Evolutionary conservation across 2,329 filamentous ascomycete genomes (phyloP).

Genomic region (Fusarium transvaalense): DNA sequence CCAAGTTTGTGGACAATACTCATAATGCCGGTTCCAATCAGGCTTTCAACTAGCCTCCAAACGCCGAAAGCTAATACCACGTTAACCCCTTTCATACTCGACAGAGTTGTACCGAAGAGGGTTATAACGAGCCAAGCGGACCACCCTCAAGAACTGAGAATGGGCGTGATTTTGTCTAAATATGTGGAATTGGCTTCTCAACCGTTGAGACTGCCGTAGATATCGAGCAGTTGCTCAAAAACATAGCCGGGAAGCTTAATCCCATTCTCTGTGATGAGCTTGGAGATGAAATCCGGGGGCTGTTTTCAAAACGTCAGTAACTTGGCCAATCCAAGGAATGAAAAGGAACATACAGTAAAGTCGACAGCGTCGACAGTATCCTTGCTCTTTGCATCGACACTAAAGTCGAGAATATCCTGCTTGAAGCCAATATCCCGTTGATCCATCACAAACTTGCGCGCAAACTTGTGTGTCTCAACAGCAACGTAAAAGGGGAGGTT

Average conservation of each 20-base stretch:
- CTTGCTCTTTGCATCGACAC: conserved; percentile 62
- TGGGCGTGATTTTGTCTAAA: conserved; percentile 30
- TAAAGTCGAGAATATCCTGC: conserved; percentile 82
- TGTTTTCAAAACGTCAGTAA: conserved; percentile 48
- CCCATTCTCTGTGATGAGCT: conserved; percentile 81
- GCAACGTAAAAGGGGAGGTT: conserved; percentile 90
- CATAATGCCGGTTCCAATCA: background rate
- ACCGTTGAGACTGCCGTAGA: conserved; percentile 61
- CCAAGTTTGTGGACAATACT: background rate
- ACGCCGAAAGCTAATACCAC: conserved; percentile 11
- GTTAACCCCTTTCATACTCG: background rate
- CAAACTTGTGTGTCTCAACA: conserved; percentile 96
- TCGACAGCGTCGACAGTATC: conserved; percentile 72
- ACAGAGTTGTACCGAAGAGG: background rate
- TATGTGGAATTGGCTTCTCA: conserved; percentile 36
- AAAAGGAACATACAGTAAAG: conserved; percentile 69
- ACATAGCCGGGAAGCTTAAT: conserved; percentile 78
- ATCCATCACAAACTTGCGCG: conserved; percentile 83
- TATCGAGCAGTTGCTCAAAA: conserved; percentile 77
- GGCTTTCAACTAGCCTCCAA: conserved; percentile 4
- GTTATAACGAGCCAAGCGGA: background rate
- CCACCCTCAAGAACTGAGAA: background rate
- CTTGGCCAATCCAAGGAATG: background rate
- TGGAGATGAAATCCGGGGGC: conserved; percentile 76
- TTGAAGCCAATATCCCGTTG: conserved; percentile 84